These are phyloP conservation scores for Arctium minus DNA, from an alignment of 129 eudicot genomes.

Conservation along the genomic window DNA sequence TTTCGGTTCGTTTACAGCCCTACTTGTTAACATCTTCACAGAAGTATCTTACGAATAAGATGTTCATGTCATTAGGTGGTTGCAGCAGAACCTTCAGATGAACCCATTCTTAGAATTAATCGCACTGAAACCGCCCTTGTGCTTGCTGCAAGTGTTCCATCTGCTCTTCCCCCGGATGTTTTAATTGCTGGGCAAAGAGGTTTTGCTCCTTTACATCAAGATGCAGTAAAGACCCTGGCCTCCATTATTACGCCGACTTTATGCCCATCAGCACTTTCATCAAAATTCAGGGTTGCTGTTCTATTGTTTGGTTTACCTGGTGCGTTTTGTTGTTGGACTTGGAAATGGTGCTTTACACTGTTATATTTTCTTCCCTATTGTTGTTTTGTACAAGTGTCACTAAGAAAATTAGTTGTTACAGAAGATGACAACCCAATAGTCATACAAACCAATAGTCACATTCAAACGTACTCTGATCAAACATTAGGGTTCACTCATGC, in stretches of 20 bases:
- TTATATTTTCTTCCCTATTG: no score
- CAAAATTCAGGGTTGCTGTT: conserved; percentile 80
- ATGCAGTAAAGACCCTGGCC: conserved; percentile 63
- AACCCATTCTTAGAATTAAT: conserved; percentile 68
- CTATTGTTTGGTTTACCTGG: conserved; percentile 80
- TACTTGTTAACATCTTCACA: neutral
- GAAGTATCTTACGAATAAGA: conserved; percentile 4
- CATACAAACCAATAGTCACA: no score
- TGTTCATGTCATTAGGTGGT: conserved; percentile 54
- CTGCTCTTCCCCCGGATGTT: conserved; percentile 81
- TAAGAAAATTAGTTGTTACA: no score
- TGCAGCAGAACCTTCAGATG: conserved; percentile 82
- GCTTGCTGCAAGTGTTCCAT: conserved; percentile 81
- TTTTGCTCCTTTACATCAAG: conserved; percentile 56
- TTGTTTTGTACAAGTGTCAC: no score
- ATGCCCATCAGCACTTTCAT: conserved; percentile 80
- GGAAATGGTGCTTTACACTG: neutral
- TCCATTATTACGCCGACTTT: conserved; percentile 71
- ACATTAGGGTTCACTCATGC: no score
- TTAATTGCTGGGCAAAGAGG: conserved; percentile 40
- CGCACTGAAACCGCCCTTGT: conserved; percentile 83
- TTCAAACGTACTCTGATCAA: no score
- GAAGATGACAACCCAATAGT: no score
- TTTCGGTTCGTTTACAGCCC: no score
- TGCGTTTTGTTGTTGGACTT: conserved; percentile 33